A percentile compares a stretch with the other conserved stretches of the same genome.
Evolutionary conservation across 148 eudicot genomes (phyloP).

Genomic region (Chenopodium quinoa): DNA sequence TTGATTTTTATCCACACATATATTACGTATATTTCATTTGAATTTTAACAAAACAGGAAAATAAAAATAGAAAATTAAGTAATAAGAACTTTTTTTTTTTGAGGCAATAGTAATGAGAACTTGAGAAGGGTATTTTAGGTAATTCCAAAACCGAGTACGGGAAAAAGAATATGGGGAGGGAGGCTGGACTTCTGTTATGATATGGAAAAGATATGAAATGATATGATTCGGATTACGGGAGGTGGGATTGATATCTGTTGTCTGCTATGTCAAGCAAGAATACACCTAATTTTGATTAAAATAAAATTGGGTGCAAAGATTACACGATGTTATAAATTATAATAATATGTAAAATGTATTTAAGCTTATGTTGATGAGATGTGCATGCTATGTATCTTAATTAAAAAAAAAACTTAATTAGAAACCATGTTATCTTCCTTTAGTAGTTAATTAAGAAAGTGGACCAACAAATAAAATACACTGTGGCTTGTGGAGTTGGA

Average conservation of each 20-base stretch:
- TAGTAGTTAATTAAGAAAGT: background rate
- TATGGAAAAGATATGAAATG: slow-evolving; percentile 30
- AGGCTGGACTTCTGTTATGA: slow-evolving; percentile 18
- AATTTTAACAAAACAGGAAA: background rate
- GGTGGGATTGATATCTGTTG: slow-evolving; percentile 32
- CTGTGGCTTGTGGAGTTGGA: background rate
- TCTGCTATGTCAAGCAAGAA: slow-evolving; percentile 30
- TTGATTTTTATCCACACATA: too few relatives aligned
- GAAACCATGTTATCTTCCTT: background rate
- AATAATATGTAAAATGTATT: background rate
- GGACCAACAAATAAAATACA: slow-evolving; percentile 1
- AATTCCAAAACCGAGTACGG: slow-evolving; percentile 10
- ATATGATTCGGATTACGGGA: slow-evolving; percentile 33
- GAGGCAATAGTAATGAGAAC: background rate
- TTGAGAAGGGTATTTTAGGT: background rate
- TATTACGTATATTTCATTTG: too few relatives aligned
- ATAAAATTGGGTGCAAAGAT: background rate
- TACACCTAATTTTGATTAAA: background rate
- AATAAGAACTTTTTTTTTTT: too few relatives aligned
- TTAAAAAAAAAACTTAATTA: too few relatives aligned
- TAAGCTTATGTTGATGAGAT: background rate
- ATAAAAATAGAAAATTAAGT: background rate
- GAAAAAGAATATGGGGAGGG: slow-evolving; percentile 3
- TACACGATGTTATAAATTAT: background rate
- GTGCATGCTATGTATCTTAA: background rate